Conservation (phyloP, 495 filamentous ascomycete species). For the Aspergillus asperescens region DNA sequence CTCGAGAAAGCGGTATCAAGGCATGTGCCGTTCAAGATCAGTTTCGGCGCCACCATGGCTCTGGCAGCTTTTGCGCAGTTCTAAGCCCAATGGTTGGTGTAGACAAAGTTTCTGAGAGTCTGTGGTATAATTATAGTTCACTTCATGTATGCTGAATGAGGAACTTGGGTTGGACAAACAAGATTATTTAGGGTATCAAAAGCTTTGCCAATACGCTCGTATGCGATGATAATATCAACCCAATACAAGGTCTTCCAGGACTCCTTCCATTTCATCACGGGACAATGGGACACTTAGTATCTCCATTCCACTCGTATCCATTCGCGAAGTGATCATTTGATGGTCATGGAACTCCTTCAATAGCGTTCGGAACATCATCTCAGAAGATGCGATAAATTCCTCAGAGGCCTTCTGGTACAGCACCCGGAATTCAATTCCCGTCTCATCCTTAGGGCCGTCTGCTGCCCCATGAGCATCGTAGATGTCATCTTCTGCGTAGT, state of each 20-base stretch:
- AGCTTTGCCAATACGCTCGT: background rate
- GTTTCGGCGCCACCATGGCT: conserved; percentile 71
- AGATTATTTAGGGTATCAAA: conserved; percentile 29
- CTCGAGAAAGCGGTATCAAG: conserved; percentile 56
- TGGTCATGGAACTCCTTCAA: conserved; percentile 98
- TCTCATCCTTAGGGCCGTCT: conserved; percentile 29
- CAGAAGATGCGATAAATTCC: conserved; percentile 93
- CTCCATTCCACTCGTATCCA: conserved; percentile 80
- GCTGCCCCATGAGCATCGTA: conserved; percentile 24
- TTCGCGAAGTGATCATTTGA: conserved; percentile 85
- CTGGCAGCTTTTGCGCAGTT: conserved; percentile 66
- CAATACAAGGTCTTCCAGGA: conserved; percentile 76
- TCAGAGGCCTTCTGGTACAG: conserved; percentile 93
- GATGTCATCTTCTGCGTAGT: conserved; percentile 44
- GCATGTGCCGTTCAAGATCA: conserved; percentile 71
- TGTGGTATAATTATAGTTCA: background rate
- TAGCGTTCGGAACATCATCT: conserved; percentile 90
- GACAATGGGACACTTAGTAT: conserved; percentile 78
- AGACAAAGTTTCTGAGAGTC: background rate
- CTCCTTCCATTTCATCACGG: conserved; percentile 81
- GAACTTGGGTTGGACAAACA: background rate
- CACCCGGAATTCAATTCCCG: conserved; percentile 78
- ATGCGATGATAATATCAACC: conserved; percentile 19
- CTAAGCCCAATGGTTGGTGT: conserved; percentile 14
- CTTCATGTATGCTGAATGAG: background rate